Base-by-base conservation (phyloP, 1,284 basidiomycete species). In the Gymnopus androsaceus region DNA sequence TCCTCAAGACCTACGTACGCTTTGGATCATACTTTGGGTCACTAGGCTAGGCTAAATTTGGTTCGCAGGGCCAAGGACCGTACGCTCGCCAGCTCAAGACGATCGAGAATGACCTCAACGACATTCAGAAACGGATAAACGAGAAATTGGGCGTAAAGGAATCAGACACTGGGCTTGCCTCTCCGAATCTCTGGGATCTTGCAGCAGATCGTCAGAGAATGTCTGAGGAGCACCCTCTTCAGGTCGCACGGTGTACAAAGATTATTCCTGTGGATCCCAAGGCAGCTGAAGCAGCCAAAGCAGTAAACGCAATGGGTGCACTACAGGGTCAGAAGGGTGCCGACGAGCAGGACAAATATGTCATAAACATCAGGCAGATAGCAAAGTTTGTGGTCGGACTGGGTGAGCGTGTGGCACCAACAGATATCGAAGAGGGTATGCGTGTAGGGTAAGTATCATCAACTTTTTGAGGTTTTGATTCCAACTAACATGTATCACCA, bases 381-480 rank as follows among this genome's bases (percentile, higher is more conserved):
- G 97, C 97, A 28, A 99, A 99, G 76, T 99, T 98, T 69, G 97
- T 99, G 14, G 97, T 99, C 36, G 95, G 95, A 8, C 79, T 99
- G 12, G 95, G 95, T 21, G 97, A 99, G 64, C 87, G 94, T 52
- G 94, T 99, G 1, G 94, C 97, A 25, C 94, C 95, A 2, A 98
- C 95, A 6, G 97, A 99, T 76, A 95, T 99, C 56, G 97, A 99
- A 71, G 97, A 99, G 78, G 97, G 97, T 41, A 99, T 99, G 97
- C 89, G 97, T 49, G 97, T 99, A 50, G 97, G 95, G 95, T 97
- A 66, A 71, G 74, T 67, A 50, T n/a, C 19, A 17, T 21, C 19
- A 3, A 28, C 12, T 28, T 30, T 31, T 19, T 58, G 17, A 19
- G 36, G 21, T 45, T 28, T 4, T 38, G 2, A 27, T 21, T 14